Conservation (phyloP, 2,329 filamentous ascomycete genomes). For the Hypoxylon rubiginosum region DNA sequence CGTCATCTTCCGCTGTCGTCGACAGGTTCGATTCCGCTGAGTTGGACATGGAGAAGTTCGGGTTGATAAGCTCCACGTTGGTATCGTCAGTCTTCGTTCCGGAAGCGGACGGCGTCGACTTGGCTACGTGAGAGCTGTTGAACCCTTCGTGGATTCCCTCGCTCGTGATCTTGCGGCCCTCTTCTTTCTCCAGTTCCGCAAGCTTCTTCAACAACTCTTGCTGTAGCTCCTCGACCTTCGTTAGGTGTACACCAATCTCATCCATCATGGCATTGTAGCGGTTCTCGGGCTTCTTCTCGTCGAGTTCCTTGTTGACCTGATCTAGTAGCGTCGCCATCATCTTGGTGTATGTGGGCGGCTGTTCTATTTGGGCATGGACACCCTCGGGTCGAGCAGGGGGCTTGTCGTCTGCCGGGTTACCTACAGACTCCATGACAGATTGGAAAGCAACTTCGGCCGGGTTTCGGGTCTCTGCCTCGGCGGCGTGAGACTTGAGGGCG, state of each 20-base stretch:
- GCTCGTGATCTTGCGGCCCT: constrained; percentile 92
- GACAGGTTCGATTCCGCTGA: constrained; percentile 44
- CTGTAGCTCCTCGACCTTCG: constrained; percentile 84
- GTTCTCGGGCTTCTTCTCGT: constrained; percentile 78
- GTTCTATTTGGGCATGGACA: constrained; percentile 80
- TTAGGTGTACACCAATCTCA: constrained; percentile 81
- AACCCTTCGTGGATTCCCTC: constrained; percentile 91
- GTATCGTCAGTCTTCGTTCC: constrained; percentile 61
- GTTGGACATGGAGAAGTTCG: constrained; percentile 61
- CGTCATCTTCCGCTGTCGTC: constrained; percentile 58
- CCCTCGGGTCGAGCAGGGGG: constrained; percentile 82
- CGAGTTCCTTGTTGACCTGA: constrained; percentile 87
- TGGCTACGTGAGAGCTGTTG: constrained; percentile 81
- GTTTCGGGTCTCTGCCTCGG: constrained; percentile 73
- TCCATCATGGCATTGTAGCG: constrained; percentile 81
- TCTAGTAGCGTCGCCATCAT: constrained; percentile 99
- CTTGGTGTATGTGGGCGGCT: constrained; percentile 87
- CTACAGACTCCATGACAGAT: constrained; percentile 85
- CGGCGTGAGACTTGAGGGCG: constrained; percentile 80
- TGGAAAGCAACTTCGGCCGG: constrained; percentile 90
- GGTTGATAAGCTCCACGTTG: constrained; percentile 82
- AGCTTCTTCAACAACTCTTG: constrained; percentile 80
- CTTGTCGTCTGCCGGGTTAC: constrained; percentile 78
- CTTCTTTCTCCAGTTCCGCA: constrained; percentile 85
- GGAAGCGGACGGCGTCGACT: constrained; percentile 52